Evolutionary conservation across 2,329 filamentous ascomycete species (phyloP).

Genomic region (Ophiosphaerella herpotricha): DNA sequence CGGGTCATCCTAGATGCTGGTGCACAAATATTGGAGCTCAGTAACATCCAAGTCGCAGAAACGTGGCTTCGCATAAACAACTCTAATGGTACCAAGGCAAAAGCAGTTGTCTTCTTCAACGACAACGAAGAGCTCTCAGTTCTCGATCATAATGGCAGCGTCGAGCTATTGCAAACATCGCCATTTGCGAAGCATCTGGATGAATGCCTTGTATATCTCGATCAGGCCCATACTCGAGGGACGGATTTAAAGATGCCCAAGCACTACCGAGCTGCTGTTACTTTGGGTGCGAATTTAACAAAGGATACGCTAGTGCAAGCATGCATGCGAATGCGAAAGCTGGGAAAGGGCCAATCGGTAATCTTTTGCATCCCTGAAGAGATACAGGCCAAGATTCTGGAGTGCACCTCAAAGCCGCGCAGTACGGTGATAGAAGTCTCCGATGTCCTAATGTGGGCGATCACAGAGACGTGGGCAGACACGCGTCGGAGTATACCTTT

Average conservation of each 20-base stretch:
- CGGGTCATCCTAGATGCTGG: constrained; percentile 70
- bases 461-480: constrained; percentile 60
- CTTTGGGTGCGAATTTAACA: constrained; percentile 65
- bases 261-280: constrained; percentile 66
- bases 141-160: constrained; percentile 52
- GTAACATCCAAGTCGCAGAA: constrained; percentile 49
- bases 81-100: constrained; percentile 36
- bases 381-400: constrained; percentile 58
- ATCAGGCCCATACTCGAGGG: constrained; percentile 71
- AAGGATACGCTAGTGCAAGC: constrained; percentile 73
- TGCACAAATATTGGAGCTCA: constrained; percentile 68
- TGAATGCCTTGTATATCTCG: constrained; percentile 67
- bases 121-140: constrained; percentile 60
- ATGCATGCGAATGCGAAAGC: constrained; percentile 66
- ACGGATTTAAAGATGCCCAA: constrained; percentile 66
- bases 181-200: constrained; percentile 61
- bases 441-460: constrained; percentile 64
- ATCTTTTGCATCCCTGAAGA: constrained; percentile 64
- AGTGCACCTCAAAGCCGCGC: constrained; percentile 15
- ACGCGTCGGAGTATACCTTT: constrained; percentile 56
- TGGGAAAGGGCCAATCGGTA: constrained; percentile 68
- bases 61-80: constrained; percentile 57
- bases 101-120: constrained; percentile 54
- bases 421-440: constrained; percentile 36
- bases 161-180: constrained; percentile 60